Evolutionary conservation across 129 eudicot genomes (phyloP).

Genomic region (Pseudognaphalium luteoalbum): DNA sequence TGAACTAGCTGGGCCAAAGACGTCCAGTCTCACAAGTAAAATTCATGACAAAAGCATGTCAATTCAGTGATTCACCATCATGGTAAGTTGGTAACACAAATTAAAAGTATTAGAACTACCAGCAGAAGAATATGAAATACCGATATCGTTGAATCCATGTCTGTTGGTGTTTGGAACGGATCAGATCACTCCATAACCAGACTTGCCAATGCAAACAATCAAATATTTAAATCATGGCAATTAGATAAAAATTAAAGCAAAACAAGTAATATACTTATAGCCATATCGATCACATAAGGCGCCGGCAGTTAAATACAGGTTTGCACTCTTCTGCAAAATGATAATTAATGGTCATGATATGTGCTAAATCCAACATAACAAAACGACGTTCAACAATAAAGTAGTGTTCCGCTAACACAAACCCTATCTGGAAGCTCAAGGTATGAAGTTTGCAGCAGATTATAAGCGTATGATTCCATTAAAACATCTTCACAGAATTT

Average conservation of each 20-base stretch:
- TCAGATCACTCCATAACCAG: constrained; percentile 1
- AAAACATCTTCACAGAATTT: constrained; percentile 20
- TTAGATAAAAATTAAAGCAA: neutral
- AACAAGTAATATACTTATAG: constrained; percentile 23
- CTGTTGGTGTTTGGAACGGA: constrained; percentile 5
- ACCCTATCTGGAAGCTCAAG: constrained; percentile 21
- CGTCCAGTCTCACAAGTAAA: neutral
- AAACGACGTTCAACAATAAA: constrained; percentile 17
- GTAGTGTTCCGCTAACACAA: constrained; percentile 23
- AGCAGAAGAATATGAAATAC: neutral
- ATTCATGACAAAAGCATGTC: neutral
- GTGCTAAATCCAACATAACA: constrained; percentile 29
- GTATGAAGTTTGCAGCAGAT: constrained; percentile 9
- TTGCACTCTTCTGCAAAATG: constrained; percentile 27
- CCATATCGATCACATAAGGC: constrained; percentile 24
- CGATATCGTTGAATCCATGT: constrained; percentile 7
- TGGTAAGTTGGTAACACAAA: neutral
- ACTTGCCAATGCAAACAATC: constrained; percentile 23
- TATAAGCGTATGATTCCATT: constrained; percentile 13
- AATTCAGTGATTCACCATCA: neutral
- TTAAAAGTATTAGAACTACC: neutral
- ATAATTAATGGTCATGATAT: constrained; percentile 26
- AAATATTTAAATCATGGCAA: constrained; percentile 13
- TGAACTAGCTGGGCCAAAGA: neutral
- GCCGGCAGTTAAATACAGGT: constrained; percentile 20